These are phyloP conservation scores for Platanthera guangdongensis DNA, from an alignment of 106 monocot genomes.

Conservation along the genomic window DNA sequence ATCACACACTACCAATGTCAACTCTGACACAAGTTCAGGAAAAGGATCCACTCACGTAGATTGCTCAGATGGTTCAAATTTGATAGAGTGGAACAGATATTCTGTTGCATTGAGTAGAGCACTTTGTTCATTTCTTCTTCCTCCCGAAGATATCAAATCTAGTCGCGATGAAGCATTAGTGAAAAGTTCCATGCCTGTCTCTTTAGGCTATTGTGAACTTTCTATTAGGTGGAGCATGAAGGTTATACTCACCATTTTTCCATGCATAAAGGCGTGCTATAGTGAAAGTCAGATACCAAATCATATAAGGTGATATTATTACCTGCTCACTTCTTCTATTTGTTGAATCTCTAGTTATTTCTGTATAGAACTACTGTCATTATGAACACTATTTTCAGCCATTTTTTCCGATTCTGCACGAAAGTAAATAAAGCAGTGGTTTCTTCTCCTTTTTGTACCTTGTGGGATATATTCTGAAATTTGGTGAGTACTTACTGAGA, in stretches of 20 bases:
- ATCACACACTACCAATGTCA: constrained; percentile 8
- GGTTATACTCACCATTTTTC: constrained; percentile 78
- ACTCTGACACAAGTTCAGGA: constrained; percentile 8
- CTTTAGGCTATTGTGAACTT: constrained; percentile 80
- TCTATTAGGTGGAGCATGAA: constrained; percentile 85
- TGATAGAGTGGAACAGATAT: constrained; percentile 57
- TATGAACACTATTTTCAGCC: background rate
- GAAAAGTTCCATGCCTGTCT: constrained; percentile 41
- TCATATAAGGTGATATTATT: constrained; percentile 66
- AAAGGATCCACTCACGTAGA: background rate
- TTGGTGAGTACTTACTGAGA: background rate
- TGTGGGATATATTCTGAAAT: background rate
- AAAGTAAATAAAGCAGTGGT: background rate
- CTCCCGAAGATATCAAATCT: constrained; percentile 49
- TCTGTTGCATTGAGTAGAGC: constrained; percentile 54
- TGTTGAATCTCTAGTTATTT: background rate
- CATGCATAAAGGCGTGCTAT: constrained; percentile 88
- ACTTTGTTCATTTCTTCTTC: constrained; percentile 88
- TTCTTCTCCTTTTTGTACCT: background rate
- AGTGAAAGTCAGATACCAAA: constrained; percentile 49
- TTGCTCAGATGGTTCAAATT: constrained; percentile 22
- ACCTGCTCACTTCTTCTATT: background rate
- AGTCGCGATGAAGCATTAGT: constrained; percentile 21
- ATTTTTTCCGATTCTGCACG: background rate
- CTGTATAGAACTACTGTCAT: background rate